Percentiles rank a stretch among this genome's conserved stretches.
Conservation (phyloP, 148 eudicot species). For the Rhododendron ferrugineum region DNA sequence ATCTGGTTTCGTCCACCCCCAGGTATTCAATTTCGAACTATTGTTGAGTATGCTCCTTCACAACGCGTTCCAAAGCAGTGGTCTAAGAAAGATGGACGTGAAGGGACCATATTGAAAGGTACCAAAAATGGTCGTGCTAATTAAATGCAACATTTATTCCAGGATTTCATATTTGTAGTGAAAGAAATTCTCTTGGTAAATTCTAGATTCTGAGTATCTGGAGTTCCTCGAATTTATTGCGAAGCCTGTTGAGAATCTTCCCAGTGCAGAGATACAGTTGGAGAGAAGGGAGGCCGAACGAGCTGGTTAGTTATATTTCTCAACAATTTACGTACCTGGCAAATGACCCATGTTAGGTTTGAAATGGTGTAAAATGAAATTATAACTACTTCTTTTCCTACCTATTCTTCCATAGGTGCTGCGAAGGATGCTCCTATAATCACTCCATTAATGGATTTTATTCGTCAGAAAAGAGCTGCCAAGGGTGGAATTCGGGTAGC, state of each 20-base stretch:
- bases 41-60: constrained; percentile 64
- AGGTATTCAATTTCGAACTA: constrained; percentile 51
- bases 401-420: constrained; percentile 26
- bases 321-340: neutral
- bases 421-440: constrained; percentile 47
- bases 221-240: constrained; percentile 54
- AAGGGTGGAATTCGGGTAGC: constrained; percentile 52
- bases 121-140: neutral
- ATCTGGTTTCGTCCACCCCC: neutral
- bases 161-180: neutral
- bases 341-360: neutral
- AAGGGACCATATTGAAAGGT: constrained; percentile 60
- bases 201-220: constrained; percentile 54
- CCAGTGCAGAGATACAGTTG: constrained; percentile 71
- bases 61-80: constrained; percentile 56
- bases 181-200: constrained; percentile 2
- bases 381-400: neutral
- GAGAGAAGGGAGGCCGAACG: constrained; percentile 67
- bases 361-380: neutral
- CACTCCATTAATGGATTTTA: constrained; percentile 65
- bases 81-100: constrained; percentile 62
- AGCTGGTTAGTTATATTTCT: constrained; percentile 34
- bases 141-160: neutral
- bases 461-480: constrained; percentile 61
- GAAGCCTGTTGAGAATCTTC: constrained; percentile 69